Percentiles rank a stretch among this genome's conserved stretches.
Conservation (phyloP, 2,329 filamentous ascomycete species). For the Xylaria sp. region DNA sequence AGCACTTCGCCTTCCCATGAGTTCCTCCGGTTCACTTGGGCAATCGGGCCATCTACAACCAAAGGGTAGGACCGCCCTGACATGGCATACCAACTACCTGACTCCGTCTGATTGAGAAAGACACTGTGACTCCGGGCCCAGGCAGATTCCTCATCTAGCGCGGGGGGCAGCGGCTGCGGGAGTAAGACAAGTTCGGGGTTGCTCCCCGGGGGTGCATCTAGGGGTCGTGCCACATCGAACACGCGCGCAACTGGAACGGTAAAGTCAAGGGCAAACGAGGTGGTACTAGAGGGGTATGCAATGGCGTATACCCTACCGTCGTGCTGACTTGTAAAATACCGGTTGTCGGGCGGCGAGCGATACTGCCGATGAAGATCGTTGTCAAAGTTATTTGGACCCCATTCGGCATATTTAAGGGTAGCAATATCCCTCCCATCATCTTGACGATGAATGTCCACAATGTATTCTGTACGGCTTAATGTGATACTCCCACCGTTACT, state of each 20-base stretch:
- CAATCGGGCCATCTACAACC: conserved; percentile 74
- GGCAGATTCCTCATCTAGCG: conserved; percentile 60
- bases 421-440: conserved; percentile 81
- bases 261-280: conserved; percentile 75
- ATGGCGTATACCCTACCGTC: conserved; percentile 87
- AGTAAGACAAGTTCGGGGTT: conserved; percentile 85
- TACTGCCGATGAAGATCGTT: conserved; percentile 89
- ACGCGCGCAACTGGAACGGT: conserved; percentile 84
- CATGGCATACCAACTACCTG: conserved; percentile 93
- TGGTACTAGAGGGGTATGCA: conserved; percentile 70
- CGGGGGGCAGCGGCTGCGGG: conserved; percentile 80
- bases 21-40: conserved; percentile 57
- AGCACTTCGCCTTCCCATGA: conserved; percentile 59
- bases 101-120: conserved; percentile 86
- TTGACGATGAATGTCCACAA: conserved; percentile 81
- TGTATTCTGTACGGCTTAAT: conserved; percentile 89
- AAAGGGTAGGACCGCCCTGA: conserved; percentile 88
- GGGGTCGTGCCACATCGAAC: conserved; percentile 85
- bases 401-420: conserved; percentile 92
- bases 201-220: conserved; percentile 68
- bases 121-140: conserved; percentile 72
- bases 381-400: conserved; percentile 92
- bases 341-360: conserved; percentile 80
- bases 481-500: conserved; percentile 83
- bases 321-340: conserved; percentile 87